phyloP scores from a whole-genome alignment of 73 alveolate genomes.

The Paramecium tetraurelia region DNA sequence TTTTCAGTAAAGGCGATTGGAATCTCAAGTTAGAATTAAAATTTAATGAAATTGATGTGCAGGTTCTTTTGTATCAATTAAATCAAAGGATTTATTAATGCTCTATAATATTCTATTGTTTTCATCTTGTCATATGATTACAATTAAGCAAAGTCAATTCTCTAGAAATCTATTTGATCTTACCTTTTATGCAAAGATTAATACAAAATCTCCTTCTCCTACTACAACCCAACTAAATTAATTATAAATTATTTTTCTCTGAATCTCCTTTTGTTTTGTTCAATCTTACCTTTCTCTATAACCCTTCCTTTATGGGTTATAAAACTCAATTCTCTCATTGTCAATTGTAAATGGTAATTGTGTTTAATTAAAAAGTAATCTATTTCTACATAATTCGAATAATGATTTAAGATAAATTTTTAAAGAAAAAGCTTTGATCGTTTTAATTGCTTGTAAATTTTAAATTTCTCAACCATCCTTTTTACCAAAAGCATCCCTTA shows the following conservation, averaged over 20 bases:
- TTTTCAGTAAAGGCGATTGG: not conserved
- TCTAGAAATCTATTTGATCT: not conserved
- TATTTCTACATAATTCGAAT: not conserved
- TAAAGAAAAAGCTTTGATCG: not conserved
- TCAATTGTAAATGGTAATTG: not conserved
- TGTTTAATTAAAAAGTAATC: not conserved
- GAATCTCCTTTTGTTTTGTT: not conserved
- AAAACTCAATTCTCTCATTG: not conserved
- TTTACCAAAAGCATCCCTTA: not conserved
- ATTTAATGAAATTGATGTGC: not conserved
- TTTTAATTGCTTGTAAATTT: not conserved
- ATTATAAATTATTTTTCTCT: not conserved
- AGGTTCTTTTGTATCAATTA: not conserved
- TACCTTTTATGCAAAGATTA: not conserved
- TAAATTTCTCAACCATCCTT: constrained; percentile 2
- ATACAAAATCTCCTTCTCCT: not conserved
- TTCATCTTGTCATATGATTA: not conserved
- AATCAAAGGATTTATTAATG: not conserved
- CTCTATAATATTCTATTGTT: constrained; percentile 40
- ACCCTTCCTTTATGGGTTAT: not conserved
- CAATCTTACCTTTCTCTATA: not conserved
- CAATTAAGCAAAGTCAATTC: not conserved
- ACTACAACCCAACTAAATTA: not conserved
- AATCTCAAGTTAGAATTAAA: not conserved
- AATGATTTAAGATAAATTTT: not conserved